Conservation (phyloP, 1,284 basidiomycete species). For the Amylostereum areolatum region DNA sequence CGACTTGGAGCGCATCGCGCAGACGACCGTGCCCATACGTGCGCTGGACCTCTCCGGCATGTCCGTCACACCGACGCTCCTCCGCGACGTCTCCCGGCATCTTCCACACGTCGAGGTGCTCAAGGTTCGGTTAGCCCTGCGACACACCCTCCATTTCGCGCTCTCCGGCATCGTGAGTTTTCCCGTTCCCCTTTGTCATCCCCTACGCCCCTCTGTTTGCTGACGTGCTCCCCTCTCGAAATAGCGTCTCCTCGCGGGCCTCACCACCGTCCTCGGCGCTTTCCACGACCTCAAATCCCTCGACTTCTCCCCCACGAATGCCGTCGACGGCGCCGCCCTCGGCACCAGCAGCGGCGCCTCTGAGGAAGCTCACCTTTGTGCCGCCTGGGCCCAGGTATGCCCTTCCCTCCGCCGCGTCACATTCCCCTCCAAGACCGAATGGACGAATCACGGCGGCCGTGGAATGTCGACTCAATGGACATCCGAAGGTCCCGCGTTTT, state of each 20-base stretch:
- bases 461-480: no score
- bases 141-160: conserved; percentile 59
- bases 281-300: conserved; percentile 29
- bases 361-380: conserved; percentile 48
- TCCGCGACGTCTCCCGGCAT: conserved; percentile 48
- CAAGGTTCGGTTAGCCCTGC: conserved; percentile 51
- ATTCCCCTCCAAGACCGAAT: conserved; percentile 46
- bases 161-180: conserved; percentile 59
- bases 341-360: conserved; percentile 33
- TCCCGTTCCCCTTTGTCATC: conserved; percentile 2
- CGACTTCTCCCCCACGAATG: conserved; percentile 54
- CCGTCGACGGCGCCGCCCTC: conserved; percentile 34
- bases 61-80: conserved; percentile 48
- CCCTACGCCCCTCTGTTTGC: conserved; percentile 2
- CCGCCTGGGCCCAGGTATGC: conserved; percentile 49
- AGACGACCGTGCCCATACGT: conserved; percentile 34
- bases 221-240: neutral
- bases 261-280: conserved; percentile 30
- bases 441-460: no score
- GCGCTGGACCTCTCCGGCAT: conserved; percentile 54
- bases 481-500: no score
- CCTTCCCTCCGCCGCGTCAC: conserved; percentile 46
- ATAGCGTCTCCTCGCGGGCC: conserved; percentile 31
- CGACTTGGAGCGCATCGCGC: conserved; percentile 44
- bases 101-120: conserved; percentile 44